phyloP scores from a whole-genome alignment of 495 filamentous ascomycete genomes.

The Talaromyces adpressus region DNA sequence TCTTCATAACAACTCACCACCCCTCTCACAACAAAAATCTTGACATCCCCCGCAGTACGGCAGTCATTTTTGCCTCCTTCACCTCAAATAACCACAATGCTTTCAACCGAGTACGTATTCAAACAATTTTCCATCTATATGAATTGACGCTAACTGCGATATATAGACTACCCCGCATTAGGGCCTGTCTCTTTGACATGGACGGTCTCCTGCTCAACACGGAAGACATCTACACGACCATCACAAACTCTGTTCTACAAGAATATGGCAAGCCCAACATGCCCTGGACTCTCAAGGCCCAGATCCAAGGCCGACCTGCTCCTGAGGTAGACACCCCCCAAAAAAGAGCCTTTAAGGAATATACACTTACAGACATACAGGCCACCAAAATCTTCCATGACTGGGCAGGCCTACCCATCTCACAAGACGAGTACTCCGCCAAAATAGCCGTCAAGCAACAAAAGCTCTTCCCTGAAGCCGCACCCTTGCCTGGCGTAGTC shows the following conservation, averaged over 20 bases:
- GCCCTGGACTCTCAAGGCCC: conserved; percentile 92
- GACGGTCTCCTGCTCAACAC: conserved; percentile 91
- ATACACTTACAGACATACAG: conserved; percentile 34
- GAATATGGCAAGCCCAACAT: conserved; percentile 64
- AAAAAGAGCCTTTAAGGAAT: background rate
- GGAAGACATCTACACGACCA: conserved; percentile 83
- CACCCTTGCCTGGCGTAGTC: conserved; percentile 72
- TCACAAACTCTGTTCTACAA: conserved; percentile 72
- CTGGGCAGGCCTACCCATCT: conserved; percentile 85
- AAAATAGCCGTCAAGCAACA: conserved; percentile 55
- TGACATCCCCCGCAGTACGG: background rate
- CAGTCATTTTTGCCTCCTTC: background rate
- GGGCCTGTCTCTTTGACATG: conserved; percentile 98
- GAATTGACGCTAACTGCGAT: background rate
- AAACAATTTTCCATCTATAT: background rate
- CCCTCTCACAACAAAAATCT: background rate
- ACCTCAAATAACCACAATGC: background rate
- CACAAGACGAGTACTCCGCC: conserved; percentile 51
- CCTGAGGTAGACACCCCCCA: conserved; percentile 57
- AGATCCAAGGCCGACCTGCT: conserved; percentile 84
- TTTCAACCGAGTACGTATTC: background rate
- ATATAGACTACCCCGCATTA: conserved; percentile 62
- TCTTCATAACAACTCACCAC: background rate
- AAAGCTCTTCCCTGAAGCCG: conserved; percentile 62
- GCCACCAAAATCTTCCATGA: conserved; percentile 56